Base-by-base conservation (phyloP, 2,329 filamentous ascomycete genomes). In the Colletotrichum sp. region DNA sequence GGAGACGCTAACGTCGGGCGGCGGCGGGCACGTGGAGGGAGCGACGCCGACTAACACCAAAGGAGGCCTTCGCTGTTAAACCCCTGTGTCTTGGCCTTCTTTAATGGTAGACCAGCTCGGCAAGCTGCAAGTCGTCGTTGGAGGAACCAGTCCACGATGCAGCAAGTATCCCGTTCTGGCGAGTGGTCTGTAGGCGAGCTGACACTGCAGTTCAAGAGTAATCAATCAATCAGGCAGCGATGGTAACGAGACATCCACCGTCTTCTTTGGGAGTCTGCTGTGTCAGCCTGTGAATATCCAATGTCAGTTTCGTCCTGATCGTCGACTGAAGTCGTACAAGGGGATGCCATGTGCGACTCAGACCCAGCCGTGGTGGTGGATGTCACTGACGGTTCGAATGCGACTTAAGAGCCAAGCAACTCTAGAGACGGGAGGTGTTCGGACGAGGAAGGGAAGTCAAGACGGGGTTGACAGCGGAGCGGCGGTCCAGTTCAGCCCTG, bases 1-100 rank as follows among this genome's bases (percentile, higher is more conserved):
- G 28, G 30, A 36, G 59, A 57, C 57, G 71, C 71, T 73, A 73
- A 64, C 10, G 44, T 71, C 72, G 67, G 68, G 68, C 60, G 60
- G 52, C 66, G 66, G 67, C 48, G 32, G 72, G 68, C 68, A 75
- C 72, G 69, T 72, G 63, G 55, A 32, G 66, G 32, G 16, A 32
- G 39, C 32, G 34, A 39, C 26, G 57, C 12, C 15, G 44, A 71
- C 44, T 39, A 67, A 60, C 13, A 66, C 60, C 1, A 62, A 39
- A 66, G 13, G 24, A 30, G 24, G 59, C 26, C 34, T 55, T 13
- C 39, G 32, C 15, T 55, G 62, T 48, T 55, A n/a, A 59, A 15
- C 62, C 52, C 67, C 65, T 52, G 34, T 18, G 26, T 60, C 30
- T 44, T 24, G 24, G 32, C 32, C 15, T 59, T 34, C 52, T 68